Percentiles rank a stretch among this genome's conserved stretches.
These are phyloP conservation scores for Corymbia citriodora DNA, from an alignment of 441 rosid genomes.

Conservation along the genomic window DNA sequence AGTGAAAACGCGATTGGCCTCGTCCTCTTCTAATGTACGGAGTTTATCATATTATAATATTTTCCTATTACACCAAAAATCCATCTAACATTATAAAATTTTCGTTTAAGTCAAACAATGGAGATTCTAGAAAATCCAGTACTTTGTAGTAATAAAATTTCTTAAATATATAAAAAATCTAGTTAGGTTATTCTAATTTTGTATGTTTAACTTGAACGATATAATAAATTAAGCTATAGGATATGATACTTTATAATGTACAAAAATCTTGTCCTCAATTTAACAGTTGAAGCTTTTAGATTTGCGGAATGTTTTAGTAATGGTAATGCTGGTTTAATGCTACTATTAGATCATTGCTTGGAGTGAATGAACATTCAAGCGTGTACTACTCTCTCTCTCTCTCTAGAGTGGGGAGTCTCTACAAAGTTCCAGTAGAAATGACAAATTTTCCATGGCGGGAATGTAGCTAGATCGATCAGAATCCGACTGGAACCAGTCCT, in stretches of 20 bases:
- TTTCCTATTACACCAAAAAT: neutral
- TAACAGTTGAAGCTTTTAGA: neutral
- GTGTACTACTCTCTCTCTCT: neutral
- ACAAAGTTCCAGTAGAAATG: neutral
- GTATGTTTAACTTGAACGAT: neutral
- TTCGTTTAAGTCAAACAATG: neutral
- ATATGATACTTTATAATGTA: neutral
- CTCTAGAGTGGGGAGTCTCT: neutral
- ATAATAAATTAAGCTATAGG: neutral
- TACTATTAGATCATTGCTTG: neutral
- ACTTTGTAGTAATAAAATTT: neutral
- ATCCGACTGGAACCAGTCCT: neutral
- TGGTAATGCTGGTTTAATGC: neutral
- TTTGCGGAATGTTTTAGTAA: neutral
- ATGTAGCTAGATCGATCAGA: neutral
- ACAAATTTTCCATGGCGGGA: neutral
- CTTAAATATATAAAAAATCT: neutral
- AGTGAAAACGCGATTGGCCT: neutral
- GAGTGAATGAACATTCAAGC: neutral
- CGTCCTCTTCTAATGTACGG: neutral
- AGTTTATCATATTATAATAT: neutral
- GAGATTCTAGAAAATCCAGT: neutral
- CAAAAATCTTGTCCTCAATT: neutral
- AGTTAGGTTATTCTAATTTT: neutral
- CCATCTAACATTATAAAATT: neutral